Conservation (phyloP, 163 green algal genomes). For the Scenedesmus sp. region DNA sequence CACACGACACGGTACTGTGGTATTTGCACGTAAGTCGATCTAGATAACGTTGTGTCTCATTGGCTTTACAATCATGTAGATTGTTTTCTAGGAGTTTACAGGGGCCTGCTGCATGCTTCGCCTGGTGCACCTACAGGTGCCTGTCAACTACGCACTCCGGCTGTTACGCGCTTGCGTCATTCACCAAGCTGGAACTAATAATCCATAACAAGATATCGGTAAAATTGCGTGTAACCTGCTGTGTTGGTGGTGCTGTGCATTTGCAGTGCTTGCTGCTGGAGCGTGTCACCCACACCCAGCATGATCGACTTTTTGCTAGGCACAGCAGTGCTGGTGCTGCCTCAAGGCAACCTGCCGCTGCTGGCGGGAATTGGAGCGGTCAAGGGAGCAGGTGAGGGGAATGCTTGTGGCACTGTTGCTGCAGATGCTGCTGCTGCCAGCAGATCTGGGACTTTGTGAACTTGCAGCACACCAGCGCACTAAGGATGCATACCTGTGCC, state of each 20-base stretch:
- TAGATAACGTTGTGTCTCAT: neutral
- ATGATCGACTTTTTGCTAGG: constrained; percentile 71
- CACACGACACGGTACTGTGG: neutral
- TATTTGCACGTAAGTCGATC: neutral
- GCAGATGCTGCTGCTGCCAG: constrained; percentile 8
- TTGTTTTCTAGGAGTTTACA: neutral
- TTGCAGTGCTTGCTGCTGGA: neutral
- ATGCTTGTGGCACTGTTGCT: neutral
- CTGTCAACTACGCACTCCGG: neutral
- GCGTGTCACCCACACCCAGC: neutral
- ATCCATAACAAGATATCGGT: too few species aligned
- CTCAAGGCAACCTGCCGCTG: constrained; percentile 64
- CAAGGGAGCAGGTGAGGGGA: constrained; percentile 51
- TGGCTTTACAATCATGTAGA: neutral
- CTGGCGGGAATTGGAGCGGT: constrained; percentile 48
- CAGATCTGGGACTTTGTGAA: neutral
- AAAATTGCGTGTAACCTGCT: too few species aligned
- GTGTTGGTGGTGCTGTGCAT: neutral
- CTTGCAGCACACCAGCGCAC: neutral
- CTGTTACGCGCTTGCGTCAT: neutral
- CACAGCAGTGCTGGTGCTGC: constrained; percentile 65
- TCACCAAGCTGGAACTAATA: too few species aligned
- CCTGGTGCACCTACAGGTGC: neutral
- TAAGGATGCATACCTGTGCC: neutral
- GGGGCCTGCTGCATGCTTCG: neutral